Base-by-base conservation (phyloP, 1,284 basidiomycete genomes). In the Meira miltonrushii region DNA sequence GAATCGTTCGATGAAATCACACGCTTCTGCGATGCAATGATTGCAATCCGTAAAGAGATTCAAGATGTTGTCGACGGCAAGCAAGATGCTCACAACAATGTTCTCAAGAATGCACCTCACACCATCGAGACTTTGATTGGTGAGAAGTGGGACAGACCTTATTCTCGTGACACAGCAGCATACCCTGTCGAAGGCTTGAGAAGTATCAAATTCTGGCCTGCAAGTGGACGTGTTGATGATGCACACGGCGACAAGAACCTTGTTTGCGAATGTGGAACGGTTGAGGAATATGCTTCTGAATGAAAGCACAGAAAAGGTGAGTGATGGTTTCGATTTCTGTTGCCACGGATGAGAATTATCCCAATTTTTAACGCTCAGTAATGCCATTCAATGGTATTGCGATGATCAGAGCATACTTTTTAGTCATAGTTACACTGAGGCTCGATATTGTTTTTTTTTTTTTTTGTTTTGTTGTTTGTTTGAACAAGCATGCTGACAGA, bases 1-100 rank as follows among this genome's bases (percentile, higher is more conserved):
- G 75, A 77, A 61, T 67, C 66, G 39, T 60, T 75, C 13, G 66
- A 64, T 23, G 75, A 77, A 62, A 65, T 77, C 41, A 72, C 75
- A 19, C 88, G 89, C 71, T 94, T 96, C 82, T 91, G 92, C 79
- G 90, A 96, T 68, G 93, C 94, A 6, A 92, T 97, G 88, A 93
- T 98, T 67, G 85, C 88, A 66, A 98, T 98, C 70, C 88, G 92
- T 55, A 82, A 86, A 67, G 94, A 98, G 79, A 90, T 87, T 0
- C 87, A 94, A 65, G 90, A 94, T 63, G 85, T 98, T 69, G 85
- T 88, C 49, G 82, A 83, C 13, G 93, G 92, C 55, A 87, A 87
- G 74, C 89, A 90, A 81, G 64, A 66, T 48, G 63, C 61, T 43
- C 65, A 72, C 39, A 56, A 67, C 65, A 97, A 97, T 78, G 79